phyloP scores from a whole-genome alignment of 23 red algal genomes.

The Porphyridium purpureum region DNA sequence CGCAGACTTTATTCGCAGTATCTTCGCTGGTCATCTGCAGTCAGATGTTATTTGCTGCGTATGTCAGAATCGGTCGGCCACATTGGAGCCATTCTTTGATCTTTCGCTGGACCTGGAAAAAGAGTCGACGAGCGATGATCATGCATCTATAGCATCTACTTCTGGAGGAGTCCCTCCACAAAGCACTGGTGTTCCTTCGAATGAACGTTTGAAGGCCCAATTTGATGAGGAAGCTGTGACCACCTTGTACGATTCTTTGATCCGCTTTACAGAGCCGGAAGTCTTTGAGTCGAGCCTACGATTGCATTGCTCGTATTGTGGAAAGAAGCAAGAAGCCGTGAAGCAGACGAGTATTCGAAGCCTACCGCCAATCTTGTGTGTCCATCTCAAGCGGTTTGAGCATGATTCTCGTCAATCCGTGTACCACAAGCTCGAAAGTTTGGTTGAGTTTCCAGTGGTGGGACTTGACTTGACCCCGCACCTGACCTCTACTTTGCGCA shows the following conservation, averaged over 20 bases:
- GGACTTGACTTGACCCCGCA: constrained; percentile 44
- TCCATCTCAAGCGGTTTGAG: constrained; percentile 94
- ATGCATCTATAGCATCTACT: too few relatives aligned
- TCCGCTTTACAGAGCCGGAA: constrained; percentile 60
- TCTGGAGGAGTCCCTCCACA: too few relatives aligned
- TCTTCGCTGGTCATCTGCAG: constrained; percentile 66
- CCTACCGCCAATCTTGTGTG: constrained; percentile 68
- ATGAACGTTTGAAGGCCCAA: too few relatives aligned
- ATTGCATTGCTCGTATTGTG: constrained; percentile 39
- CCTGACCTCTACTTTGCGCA: constrained; percentile 24
- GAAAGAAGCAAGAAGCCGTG: constrained; percentile 16
- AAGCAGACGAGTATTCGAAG: constrained; percentile 71
- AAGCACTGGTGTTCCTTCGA: too few relatives aligned
- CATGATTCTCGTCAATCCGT: constrained; percentile 5
- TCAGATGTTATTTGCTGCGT: constrained; percentile 58
- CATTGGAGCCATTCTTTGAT: constrained; percentile 70
- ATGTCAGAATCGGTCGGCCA: constrained; percentile 51
- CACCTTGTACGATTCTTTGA: constrained; percentile 39
- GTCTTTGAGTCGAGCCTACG: constrained; percentile 23
- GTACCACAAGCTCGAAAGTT: constrained; percentile 68
- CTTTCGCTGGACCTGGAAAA: constrained; percentile 79
- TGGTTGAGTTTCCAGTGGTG: constrained; percentile 53
- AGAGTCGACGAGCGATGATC: too few relatives aligned
- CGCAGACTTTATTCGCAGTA: too few relatives aligned
- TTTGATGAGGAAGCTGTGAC: constrained; percentile 16